These are phyloP conservation scores for Coemansia sp. DNA, from an alignment of 192 early-diverging fungal species.

Conservation along the genomic window DNA sequence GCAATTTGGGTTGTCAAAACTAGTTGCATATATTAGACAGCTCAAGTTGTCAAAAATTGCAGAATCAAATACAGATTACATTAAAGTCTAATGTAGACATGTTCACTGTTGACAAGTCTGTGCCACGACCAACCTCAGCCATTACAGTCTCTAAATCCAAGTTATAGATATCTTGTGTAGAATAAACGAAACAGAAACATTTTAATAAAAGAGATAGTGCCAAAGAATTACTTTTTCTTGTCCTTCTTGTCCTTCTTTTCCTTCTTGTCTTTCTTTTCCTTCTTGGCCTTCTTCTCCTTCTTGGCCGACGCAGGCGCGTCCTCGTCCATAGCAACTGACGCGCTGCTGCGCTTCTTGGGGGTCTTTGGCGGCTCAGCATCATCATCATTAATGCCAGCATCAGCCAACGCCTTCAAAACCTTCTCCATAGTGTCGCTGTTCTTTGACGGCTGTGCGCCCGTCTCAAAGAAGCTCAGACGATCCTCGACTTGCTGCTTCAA, in stretches of 20 bases:
- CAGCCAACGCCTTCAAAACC: constrained; percentile 65
- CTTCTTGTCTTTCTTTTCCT: constrained; percentile 62
- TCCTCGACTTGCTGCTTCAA: constrained; percentile 95
- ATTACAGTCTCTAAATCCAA: background rate
- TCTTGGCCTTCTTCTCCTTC: constrained; percentile 58
- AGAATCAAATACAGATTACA: no score
- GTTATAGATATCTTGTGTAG: background rate
- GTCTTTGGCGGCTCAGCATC: constrained; percentile 17
- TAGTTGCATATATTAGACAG: no score
- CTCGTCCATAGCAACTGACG: constrained; percentile 30
- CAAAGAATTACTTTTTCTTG: constrained; percentile 43
- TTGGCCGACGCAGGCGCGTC: constrained; percentile 43
- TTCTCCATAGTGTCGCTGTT: constrained; percentile 95
- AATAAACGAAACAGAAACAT: constrained; percentile 7
- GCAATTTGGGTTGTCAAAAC: no score
- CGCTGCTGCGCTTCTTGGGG: constrained; percentile 55
- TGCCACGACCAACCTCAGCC: no score
- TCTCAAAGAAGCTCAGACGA: constrained; percentile 92
- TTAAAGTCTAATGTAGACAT: no score
- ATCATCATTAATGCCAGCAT: constrained; percentile 60
- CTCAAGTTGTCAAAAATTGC: no score
- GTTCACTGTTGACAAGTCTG: no score
- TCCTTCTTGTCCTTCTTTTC: constrained; percentile 59
- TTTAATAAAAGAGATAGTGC: background rate
- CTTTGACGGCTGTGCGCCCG: constrained; percentile 79